These are phyloP conservation scores for Pestalotiopsis sp. DNA, from an alignment of 2,329 filamentous ascomycete genomes.

Conservation along the genomic window DNA sequence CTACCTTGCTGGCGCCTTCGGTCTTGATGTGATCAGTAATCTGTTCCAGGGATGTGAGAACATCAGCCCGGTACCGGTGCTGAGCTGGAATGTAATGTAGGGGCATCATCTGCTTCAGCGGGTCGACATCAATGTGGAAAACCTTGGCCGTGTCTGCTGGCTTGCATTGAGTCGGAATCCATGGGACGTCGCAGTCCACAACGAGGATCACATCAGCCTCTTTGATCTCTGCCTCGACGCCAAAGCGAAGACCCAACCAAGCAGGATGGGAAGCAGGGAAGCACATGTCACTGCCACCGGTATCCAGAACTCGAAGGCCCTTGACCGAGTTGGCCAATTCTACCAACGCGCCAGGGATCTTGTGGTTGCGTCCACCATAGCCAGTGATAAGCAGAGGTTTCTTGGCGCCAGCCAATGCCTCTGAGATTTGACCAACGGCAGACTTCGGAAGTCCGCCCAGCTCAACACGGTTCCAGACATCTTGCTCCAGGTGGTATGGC, in stretches of 20 bases:
- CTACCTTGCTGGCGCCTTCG: slow-evolving; percentile 42
- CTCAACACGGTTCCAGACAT: slow-evolving; percentile 71
- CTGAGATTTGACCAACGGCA: slow-evolving; percentile 62
- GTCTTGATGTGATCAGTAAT: slow-evolving; percentile 55
- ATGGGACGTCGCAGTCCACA: slow-evolving; percentile 88
- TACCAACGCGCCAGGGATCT: slow-evolving; percentile 62
- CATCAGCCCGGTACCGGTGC: slow-evolving; percentile 68
- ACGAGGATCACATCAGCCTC: slow-evolving; percentile 84
- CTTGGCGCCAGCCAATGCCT: slow-evolving; percentile 64
- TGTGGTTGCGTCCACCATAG: slow-evolving; percentile 71
- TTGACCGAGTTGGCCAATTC: slow-evolving; percentile 69
- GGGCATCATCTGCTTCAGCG: slow-evolving; percentile 72
- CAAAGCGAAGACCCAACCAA: slow-evolving; percentile 73
- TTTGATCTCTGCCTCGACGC: slow-evolving; percentile 71
- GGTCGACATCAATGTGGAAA: slow-evolving; percentile 68
- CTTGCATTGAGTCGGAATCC: slow-evolving; percentile 78
- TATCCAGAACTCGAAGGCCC: slow-evolving; percentile 73
- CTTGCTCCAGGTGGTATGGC: slow-evolving; percentile 70
- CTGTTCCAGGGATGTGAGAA: slow-evolving; percentile 67
- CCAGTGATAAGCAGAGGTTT: slow-evolving; percentile 72
- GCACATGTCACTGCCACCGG: slow-evolving; percentile 79
- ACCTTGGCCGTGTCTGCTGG: slow-evolving; percentile 55
- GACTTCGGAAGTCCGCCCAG: slow-evolving; percentile 59
- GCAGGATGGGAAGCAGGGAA: slow-evolving; percentile 72
- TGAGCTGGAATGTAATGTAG: slow-evolving; percentile 71